phyloP scores from a whole-genome alignment of 306 rosid species.

The Cyclanthera cordifolia region DNA sequence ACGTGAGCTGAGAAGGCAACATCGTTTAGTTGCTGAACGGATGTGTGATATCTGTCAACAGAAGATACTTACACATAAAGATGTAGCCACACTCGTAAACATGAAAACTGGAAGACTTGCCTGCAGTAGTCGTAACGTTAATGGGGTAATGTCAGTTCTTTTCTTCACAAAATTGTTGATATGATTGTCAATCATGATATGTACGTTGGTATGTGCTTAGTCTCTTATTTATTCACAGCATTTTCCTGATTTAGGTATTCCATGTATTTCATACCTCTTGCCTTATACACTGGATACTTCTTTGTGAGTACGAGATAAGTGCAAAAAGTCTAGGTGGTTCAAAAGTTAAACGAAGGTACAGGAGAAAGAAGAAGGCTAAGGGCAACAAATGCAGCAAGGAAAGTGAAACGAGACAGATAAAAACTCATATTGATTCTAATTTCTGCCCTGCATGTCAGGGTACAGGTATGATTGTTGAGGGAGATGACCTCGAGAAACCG shows the following conservation, averaged over 20 bases:
- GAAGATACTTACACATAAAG: slow-evolving; percentile 87
- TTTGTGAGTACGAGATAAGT: slow-evolving; percentile 53
- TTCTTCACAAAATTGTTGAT: slow-evolving; percentile 2
- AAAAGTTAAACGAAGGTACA: slow-evolving; percentile 34
- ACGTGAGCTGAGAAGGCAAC: slow-evolving; percentile 64
- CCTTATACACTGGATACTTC: slow-evolving; percentile 69
- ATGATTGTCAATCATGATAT: background rate
- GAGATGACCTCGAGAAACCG: slow-evolving; percentile 42
- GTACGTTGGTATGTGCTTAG: background rate
- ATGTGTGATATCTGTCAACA: slow-evolving; percentile 81
- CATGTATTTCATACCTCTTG: slow-evolving; percentile 84
- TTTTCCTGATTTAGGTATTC: slow-evolving; percentile 45
- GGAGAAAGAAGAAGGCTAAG: slow-evolving; percentile 38
- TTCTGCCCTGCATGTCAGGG: slow-evolving; percentile 97
- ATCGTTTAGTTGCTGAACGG: slow-evolving; percentile 66
- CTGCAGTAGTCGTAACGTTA: slow-evolving; percentile 70
- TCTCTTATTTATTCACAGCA: background rate
- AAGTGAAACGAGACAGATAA: slow-evolving; percentile 21
- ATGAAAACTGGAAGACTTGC: slow-evolving; percentile 62
- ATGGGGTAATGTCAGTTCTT: slow-evolving; percentile 45
- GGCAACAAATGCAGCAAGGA: slow-evolving; percentile 26
- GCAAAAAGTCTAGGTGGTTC: slow-evolving; percentile 29
- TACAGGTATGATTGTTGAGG: slow-evolving; percentile 41
- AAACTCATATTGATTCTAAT: slow-evolving; percentile 27
- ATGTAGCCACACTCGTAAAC: slow-evolving; percentile 74